These are phyloP conservation scores for Aristolochia californica DNA, from an alignment of 164 flowering plant genomes.

Conservation along the genomic window DNA sequence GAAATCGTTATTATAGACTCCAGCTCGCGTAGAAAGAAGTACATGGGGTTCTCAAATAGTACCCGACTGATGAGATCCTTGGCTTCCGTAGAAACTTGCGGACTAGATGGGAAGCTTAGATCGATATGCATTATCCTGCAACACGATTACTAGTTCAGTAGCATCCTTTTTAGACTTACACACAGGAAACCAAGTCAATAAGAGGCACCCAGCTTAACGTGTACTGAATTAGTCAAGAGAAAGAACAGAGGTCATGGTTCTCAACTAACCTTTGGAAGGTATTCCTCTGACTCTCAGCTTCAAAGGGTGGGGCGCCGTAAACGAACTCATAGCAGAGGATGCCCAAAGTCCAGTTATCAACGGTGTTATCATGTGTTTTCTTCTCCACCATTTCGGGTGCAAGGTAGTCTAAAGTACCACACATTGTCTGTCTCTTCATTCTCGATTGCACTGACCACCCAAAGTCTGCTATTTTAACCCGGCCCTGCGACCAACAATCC, in stretches of 20 bases:
- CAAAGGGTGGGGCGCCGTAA: slow-evolving; percentile 89
- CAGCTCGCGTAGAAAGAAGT: neutral
- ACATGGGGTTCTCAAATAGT: neutral
- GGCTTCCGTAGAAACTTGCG: slow-evolving; percentile 57
- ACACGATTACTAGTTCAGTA: neutral
- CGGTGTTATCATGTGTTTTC: slow-evolving; percentile 75
- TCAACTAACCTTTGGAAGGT: slow-evolving; percentile 58
- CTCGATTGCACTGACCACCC: slow-evolving; percentile 97
- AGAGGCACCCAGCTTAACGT: neutral
- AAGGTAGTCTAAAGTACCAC: slow-evolving; percentile 89
- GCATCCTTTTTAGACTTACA: neutral
- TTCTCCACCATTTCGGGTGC: slow-evolving; percentile 96
- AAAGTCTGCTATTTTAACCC: slow-evolving; percentile 89
- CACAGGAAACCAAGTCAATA: neutral
- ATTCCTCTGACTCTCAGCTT: slow-evolving; percentile 64
- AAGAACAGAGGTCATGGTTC: no score
- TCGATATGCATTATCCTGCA: slow-evolving; percentile 79
- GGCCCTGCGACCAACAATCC: slow-evolving; percentile 37
- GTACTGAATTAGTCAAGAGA: no score
- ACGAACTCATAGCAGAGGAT: slow-evolving; percentile 89
- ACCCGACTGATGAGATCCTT: slow-evolving; percentile 61
- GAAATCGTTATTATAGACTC: neutral
- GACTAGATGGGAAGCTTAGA: slow-evolving; percentile 57
- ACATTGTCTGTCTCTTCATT: slow-evolving; percentile 72
- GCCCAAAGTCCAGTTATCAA: slow-evolving; percentile 95